Base-by-base conservation (phyloP, 2,329 filamentous ascomycete species). In the Clonostachys solani region DNA sequence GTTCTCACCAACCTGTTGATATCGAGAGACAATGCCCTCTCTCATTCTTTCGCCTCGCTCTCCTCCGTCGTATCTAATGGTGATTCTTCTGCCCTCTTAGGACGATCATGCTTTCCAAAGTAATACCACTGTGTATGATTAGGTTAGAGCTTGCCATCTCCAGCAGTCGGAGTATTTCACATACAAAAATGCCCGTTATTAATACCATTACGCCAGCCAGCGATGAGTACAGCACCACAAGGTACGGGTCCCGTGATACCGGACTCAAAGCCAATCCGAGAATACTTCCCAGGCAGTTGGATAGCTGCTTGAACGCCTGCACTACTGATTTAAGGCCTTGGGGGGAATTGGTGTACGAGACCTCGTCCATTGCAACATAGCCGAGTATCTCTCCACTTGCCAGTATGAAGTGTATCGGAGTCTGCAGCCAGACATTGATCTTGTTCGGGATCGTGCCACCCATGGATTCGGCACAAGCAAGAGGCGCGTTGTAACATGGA, bases 271-370 rank as follows among this genome's bases (percentile, higher is more conserved):
- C 77, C 54, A 84, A 78, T 3, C 78, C 80, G 17, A 89, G 64
- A 33, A 77, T 77, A 2, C 79, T 74, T 3, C 78, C 79, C 37
- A 80, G 70, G 5, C 80, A 81, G 41, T 69, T 77, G 34, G 78
- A 83, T 50, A 84, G 71, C 47, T 43, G 42, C 42, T n/a, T 33
- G 13, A 33, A n/a, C 17, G 42, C 42, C 42, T 43, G 42, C 7
- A 43, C 42, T 4, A 43, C n/a, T n/a, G 18, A 16, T 29, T 33
- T 43, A 5, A 43, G 23, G 23, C 42, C 29, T 12, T 33, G 23
- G 3, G 85, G 85, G 0, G 85, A 85, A 64, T 88, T 87, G 56
- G 83, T 86, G 65, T 83, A 89, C 15, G 84, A 85, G 54, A 88
- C 88, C 60, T 89, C 85, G 12, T 86, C 74, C 50, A 80, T 80